These are phyloP conservation scores for Rusavskia elegans DNA, from an alignment of 495 filamentous ascomycete genomes.

Conservation along the genomic window DNA sequence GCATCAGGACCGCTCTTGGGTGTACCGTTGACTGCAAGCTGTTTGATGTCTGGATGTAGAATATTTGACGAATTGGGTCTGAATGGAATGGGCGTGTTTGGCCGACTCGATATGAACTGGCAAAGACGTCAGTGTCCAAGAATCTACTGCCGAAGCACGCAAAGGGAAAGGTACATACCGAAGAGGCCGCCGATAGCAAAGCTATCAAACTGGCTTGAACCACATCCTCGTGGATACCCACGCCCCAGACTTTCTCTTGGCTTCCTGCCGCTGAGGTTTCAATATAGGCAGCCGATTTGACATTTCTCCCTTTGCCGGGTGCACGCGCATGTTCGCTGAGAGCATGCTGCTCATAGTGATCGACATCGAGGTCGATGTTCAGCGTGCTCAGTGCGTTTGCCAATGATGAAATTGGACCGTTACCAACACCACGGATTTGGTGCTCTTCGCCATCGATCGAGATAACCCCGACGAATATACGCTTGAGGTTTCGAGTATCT, in stretches of 20 bases:
- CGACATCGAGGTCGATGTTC: constrained; percentile 83
- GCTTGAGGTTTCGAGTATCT: constrained; percentile 59
- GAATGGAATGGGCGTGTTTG: constrained; percentile 2
- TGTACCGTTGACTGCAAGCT: background rate
- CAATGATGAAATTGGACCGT: constrained; percentile 79
- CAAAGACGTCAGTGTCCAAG: background rate
- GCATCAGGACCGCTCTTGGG: background rate
- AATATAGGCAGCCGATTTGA: constrained; percentile 88
- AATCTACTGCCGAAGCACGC: background rate
- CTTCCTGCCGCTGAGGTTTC: constrained; percentile 58
- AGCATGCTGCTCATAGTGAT: constrained; percentile 92
- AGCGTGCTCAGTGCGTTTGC: constrained; percentile 66
- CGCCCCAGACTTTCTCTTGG: constrained; percentile 73
- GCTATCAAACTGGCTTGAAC: constrained; percentile 87
- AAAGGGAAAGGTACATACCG: constrained; percentile 39
- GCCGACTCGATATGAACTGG: constrained; percentile 9
- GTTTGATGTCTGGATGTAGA: background rate
- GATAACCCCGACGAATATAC: constrained; percentile 77
- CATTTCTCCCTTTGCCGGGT: constrained; percentile 40
- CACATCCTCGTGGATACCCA: constrained; percentile 89
- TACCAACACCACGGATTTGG: constrained; percentile 62
- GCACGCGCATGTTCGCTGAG: constrained; percentile 35
- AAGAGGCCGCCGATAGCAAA: constrained; percentile 73
- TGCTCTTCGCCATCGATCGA: constrained; percentile 71
- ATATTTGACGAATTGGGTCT: background rate